Conservation (phyloP, 2,329 filamentous ascomycete genomes). For the Neopestalotiopsis sp. region DNA sequence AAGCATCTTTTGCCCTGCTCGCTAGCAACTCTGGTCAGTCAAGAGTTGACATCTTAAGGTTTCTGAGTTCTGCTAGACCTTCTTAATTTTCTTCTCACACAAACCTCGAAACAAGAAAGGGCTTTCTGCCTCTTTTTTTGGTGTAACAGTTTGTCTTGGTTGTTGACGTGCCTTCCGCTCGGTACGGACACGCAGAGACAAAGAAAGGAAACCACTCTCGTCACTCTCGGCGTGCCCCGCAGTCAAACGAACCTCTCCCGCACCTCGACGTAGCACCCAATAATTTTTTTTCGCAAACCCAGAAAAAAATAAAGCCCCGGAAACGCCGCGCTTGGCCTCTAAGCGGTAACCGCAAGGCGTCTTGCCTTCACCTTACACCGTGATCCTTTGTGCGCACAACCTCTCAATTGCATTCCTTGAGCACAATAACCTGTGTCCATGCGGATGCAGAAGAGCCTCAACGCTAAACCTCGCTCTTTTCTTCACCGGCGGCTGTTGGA, state of each 20-base stretch:
- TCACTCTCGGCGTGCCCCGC: slow-evolving; percentile 14
- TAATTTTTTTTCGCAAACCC: background rate
- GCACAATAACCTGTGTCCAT: slow-evolving; percentile 13
- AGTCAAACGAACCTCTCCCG: background rate
- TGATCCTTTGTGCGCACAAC: background rate
- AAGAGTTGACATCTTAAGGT: slow-evolving; percentile 15
- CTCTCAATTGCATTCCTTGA: background rate
- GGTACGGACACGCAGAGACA: background rate
- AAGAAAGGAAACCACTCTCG: background rate
- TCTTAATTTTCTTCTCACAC: background rate
- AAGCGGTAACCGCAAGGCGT: slow-evolving; percentile 5
- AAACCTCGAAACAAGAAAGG: no score
- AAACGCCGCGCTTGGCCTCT: slow-evolving; percentile 7
- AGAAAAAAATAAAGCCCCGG: slow-evolving; percentile 11
- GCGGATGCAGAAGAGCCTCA: slow-evolving; percentile 16
- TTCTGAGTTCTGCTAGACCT: background rate
- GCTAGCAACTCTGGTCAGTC: slow-evolving; percentile 24
- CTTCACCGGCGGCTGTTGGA: background rate
- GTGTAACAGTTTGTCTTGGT: background rate
- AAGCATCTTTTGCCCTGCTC: slow-evolving; percentile 10
- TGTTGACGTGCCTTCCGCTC: background rate
- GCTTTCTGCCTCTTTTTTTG: background rate
- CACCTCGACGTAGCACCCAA: slow-evolving; percentile 16
- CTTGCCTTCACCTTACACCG: background rate
- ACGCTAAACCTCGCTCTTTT: slow-evolving; percentile 6